Conservation (phyloP, 1,284 basidiomycete genomes). For the Cryptococcus amylolentus region DNA sequence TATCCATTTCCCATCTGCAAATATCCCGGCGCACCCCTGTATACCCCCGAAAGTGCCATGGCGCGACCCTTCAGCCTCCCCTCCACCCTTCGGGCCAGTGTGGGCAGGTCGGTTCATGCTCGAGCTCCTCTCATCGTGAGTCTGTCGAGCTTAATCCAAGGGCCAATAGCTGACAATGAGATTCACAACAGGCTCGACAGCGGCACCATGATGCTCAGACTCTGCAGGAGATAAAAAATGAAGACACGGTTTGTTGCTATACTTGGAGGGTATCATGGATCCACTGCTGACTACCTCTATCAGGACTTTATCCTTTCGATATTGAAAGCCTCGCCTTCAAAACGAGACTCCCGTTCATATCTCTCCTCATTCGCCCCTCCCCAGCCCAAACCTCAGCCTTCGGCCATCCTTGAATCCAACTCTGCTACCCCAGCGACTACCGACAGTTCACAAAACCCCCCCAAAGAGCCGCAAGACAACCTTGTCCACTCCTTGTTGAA, state of each 20-base stretch:
- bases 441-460: slow-evolving; percentile 1
- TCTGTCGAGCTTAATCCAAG: neutral
- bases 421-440: neutral
- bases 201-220: slow-evolving; percentile 15
- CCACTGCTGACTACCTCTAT: neutral
- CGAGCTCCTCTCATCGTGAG: neutral
- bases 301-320: slow-evolving; percentile 97
- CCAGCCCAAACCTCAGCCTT: slow-evolving; percentile 19
- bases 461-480: slow-evolving; percentile 51
- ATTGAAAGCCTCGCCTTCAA: slow-evolving; percentile 85
- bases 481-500: slow-evolving; percentile 79
- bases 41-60: too few relatives aligned
- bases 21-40: too few relatives aligned
- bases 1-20: too few relatives aligned
- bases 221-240: slow-evolving; percentile 15
- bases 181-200: slow-evolving; percentile 6
- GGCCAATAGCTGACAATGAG: neutral
- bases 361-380: slow-evolving; percentile 71
- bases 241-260: slow-evolving; percentile 12
- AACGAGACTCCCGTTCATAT: slow-evolving; percentile 85
- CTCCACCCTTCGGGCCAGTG: neutral
- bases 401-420: slow-evolving; percentile 22
- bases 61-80: too few relatives aligned
- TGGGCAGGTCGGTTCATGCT: neutral
- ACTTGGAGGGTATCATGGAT: neutral